Evolutionary conservation across 805 yeast species (phyloP), one percentile per base, ranked within the genome.

Genomic region (Candida incommunis): DNA sequence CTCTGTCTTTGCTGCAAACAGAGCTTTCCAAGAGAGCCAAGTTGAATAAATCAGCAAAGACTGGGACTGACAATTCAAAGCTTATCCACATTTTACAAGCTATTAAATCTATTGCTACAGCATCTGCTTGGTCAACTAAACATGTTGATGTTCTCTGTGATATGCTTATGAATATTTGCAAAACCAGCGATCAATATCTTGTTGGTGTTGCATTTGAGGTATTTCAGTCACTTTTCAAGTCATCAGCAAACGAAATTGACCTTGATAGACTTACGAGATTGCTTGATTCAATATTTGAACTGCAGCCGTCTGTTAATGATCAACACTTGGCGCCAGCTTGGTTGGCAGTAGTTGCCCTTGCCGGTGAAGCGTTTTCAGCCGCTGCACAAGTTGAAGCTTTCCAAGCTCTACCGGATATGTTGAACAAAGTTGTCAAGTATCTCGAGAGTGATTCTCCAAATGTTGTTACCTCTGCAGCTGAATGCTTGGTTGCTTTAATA

Each of bases 321-420:
- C 70, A 80, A 24, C 88, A 86, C 60, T 71, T 92, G 52, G 86
- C 90, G 2, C 95, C 94, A 13, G 75, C 96, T 11, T 92, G 98
- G 98, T 72, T 87, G 37, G 95, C 96, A 1, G 94, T 88, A 20
- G 74, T 90, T 41, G 92, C 96, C 5, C 87, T 86, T 56, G 94
- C 90, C 41, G 66, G 75, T 41, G 63, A 72, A 2, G 66, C 81
- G 0, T 77, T 74, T 51, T 63, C 82, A 3, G 61, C 60, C n/a
- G 64, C 73, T 40, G 73, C 75, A 46, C 71, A 78, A 3, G 51
- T 65, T 16, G 63, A 68, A 35, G 77, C 83, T 45, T 58, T 87
- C 26, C 52, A 62, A 24, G 75, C 74, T 51, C 57, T 83, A 4
- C 81, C 86, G 7, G 64, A 65, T 22, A 61, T 76, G n/a, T 71